A percentile compares a stretch with the other conserved stretches of the same genome.
Conservation (phyloP, 1,284 basidiomycete genomes). For the Coriolopsis trogii region DNA sequence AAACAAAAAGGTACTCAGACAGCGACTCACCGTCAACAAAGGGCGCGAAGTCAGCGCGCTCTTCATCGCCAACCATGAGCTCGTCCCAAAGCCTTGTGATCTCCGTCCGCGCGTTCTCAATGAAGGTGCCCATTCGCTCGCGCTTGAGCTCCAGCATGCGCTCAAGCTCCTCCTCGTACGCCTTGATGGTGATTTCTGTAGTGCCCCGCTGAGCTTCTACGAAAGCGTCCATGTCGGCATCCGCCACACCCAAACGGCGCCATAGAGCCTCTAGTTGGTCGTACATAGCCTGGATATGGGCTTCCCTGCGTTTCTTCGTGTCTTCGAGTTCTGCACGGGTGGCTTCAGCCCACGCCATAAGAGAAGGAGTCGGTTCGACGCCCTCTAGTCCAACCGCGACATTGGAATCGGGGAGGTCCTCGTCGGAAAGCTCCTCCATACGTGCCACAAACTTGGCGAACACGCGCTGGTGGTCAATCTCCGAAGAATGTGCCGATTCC, state of each 20-base stretch:
- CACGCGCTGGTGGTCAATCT: conserved; percentile 56
- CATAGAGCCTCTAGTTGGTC: conserved; percentile 85
- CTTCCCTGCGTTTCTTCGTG: conserved; percentile 68
- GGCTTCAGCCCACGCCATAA: conserved; percentile 65
- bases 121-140: conserved; percentile 86
- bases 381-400: conserved; percentile 51
- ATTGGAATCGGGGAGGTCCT: conserved; percentile 46
- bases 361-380: conserved; percentile 67
- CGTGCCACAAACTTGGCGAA: conserved; percentile 63
- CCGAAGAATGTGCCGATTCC: conserved; percentile 30
- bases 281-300: conserved; percentile 83
- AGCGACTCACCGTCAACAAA: conserved; percentile 74
- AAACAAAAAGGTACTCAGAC: background rate
- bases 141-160: conserved; percentile 90
- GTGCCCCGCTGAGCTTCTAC: conserved; percentile 80
- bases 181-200: conserved; percentile 70
- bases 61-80: conserved; percentile 83
- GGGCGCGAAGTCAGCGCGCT: conserved; percentile 79
- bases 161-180: conserved; percentile 90
- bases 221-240: conserved; percentile 79
- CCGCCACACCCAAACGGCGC: conserved; percentile 74
- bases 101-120: conserved; percentile 81
- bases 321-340: conserved; percentile 66
- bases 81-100: conserved; percentile 86
- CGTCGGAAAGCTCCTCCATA: conserved; percentile 63